Conservation (phyloP, 345 rosid species). For the Gynandropsis gynandra region DNA sequence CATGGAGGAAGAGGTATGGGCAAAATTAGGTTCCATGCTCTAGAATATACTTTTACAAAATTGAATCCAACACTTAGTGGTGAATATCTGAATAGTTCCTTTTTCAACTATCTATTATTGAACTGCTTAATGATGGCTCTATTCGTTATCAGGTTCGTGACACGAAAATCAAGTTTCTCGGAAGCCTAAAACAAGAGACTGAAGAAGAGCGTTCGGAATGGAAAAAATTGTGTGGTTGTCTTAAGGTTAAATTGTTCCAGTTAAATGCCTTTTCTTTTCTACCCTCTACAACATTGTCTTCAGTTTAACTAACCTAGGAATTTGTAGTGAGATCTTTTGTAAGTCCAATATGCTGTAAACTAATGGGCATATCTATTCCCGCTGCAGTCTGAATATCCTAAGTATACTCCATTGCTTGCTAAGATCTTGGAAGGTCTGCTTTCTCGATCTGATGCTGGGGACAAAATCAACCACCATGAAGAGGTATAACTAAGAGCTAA, state of each 20-base stretch:
- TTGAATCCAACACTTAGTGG: constrained; percentile 5
- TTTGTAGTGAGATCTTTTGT: neutral
- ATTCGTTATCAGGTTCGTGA: constrained; percentile 61
- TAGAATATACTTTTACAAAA: neutral
- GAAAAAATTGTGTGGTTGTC: constrained; percentile 53
- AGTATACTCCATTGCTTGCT: constrained; percentile 64
- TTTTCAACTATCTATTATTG: constrained; percentile 6
- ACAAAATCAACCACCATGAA: constrained; percentile 53
- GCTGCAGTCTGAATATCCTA: constrained; percentile 79
- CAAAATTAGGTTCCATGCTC: constrained; percentile 10
- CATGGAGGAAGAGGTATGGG: constrained; percentile 71
- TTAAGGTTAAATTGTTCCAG: constrained; percentile 42
- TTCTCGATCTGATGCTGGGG: constrained; percentile 49
- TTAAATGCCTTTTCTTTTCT: constrained; percentile 9
- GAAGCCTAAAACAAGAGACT: constrained; percentile 59
- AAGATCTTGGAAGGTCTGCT: constrained; percentile 81
- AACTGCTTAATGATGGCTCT: constrained; percentile 16
- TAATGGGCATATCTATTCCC: constrained; percentile 21
- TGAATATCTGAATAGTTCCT: constrained; percentile 1
- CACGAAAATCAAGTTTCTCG: constrained; percentile 71
- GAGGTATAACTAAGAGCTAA: constrained; percentile 42
- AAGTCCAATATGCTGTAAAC: constrained; percentile 17
- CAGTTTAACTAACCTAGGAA: neutral
- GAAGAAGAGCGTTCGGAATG: constrained; percentile 80
- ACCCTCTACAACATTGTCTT: neutral